Evolutionary conservation across 306 rosid species (phyloP).

Genomic region (Sphenostylis stenocarpa): DNA sequence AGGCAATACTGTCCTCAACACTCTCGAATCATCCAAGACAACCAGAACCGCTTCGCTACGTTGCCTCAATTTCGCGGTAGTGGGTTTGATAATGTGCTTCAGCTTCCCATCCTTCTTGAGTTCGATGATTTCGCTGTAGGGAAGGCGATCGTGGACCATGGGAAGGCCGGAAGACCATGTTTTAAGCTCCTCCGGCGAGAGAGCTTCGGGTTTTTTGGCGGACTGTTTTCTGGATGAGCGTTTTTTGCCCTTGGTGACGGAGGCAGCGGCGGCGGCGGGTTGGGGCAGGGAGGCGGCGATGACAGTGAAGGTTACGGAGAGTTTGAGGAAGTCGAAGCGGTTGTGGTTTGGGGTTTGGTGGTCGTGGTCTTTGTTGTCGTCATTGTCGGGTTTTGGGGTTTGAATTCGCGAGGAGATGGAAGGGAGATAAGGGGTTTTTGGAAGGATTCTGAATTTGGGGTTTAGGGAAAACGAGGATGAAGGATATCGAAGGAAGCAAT

Average conservation of each 20-base stretch:
- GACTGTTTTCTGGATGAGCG: constrained; percentile 53
- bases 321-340: constrained; percentile 52
- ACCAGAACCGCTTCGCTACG: constrained; percentile 58
- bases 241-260: constrained; percentile 46
- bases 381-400: constrained; percentile 29
- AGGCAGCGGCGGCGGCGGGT: constrained; percentile 36
- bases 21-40: constrained; percentile 81
- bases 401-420: constrained; percentile 53
- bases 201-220: constrained; percentile 57
- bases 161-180: constrained; percentile 81
- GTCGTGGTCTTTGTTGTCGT: constrained; percentile 2
- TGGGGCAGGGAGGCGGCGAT: constrained; percentile 68
- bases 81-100: constrained; percentile 71
- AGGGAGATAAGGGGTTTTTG: constrained; percentile 26
- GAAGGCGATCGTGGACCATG: constrained; percentile 66
- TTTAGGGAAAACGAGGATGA: constrained; percentile 5
- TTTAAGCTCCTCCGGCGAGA: constrained; percentile 71
- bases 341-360: constrained; percentile 27
- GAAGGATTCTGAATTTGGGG: constrained; percentile 38
- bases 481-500: constrained; percentile 35
- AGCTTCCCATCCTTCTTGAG: constrained; percentile 62
- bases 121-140: constrained; percentile 65
- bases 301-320: constrained; percentile 73
- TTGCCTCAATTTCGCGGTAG: constrained; percentile 43
- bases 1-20: constrained; percentile 72